A percentile compares a stretch with the other conserved stretches of the same genome.
Evolutionary conservation across 805 yeast genomes (phyloP).

Genomic region (Ogataea degrootiae): DNA sequence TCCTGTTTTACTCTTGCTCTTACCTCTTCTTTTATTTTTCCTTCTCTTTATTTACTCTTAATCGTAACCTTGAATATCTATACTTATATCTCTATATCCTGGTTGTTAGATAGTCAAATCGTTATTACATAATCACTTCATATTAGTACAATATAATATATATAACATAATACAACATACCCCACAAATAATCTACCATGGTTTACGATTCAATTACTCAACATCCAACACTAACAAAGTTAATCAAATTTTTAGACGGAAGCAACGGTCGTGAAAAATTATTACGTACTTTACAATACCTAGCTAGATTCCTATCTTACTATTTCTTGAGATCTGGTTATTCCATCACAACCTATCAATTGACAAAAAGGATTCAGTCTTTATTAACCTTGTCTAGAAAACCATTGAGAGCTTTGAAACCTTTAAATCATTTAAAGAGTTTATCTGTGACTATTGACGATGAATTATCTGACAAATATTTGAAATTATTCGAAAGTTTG

Average conservation of each 20-base stretch:
- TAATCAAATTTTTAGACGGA: conserved; percentile 60
- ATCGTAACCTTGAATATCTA: too few relatives aligned
- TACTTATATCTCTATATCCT: too few relatives aligned
- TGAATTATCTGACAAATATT: conserved; percentile 57
- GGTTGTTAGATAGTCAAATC: too few relatives aligned
- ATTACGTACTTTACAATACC: conserved; percentile 74
- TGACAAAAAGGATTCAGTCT: conserved; percentile 52
- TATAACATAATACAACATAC: too few relatives aligned
- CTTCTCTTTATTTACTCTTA: too few relatives aligned
- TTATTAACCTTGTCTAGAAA: conserved; percentile 73
- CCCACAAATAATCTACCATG: conserved; percentile 32
- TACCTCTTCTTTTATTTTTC: too few relatives aligned
- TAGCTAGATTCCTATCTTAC: conserved; percentile 66
- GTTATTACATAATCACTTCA: too few relatives aligned
- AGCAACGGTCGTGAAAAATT: conserved; percentile 75
- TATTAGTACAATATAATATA: not conserved
- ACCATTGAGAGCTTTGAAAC: conserved; percentile 79
- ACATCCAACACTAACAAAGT: conserved; percentile 66
- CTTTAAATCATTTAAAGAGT: conserved; percentile 64
- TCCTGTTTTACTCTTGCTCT: too few relatives aligned
- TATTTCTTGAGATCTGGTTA: conserved; percentile 53
- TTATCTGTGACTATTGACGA: conserved; percentile 65
- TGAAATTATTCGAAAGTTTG: conserved; percentile 47
- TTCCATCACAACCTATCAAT: conserved; percentile 39
- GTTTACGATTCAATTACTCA: conserved; percentile 63